Base-by-base conservation (phyloP, 768 basidiomycete genomes). In the Naganishia vishniacii region DNA sequence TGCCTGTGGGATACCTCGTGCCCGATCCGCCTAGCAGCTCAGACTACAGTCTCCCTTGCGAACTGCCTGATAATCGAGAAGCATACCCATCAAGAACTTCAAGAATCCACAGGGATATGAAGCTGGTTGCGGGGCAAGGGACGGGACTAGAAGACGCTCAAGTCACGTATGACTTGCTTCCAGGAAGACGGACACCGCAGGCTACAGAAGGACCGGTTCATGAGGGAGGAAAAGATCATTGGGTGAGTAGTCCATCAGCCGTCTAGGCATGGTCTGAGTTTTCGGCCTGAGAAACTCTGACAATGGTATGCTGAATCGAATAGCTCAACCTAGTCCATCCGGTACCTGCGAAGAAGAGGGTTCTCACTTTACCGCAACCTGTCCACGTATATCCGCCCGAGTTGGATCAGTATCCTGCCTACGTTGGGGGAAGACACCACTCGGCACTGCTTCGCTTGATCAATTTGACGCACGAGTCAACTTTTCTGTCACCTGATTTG, bases 381-480 rank as follows among this genome's bases (percentile, higher is more conserved):
- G 59, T 47, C 16, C 5, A 20, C 29, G 42, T 23, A 11, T 28
- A 42, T 25, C 37, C 44, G 4, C 4, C 28, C 7, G 9, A 29
- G 28, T n/a, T 11, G 3, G 44, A 12, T 26, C 3, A 60, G 4
- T 25, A 45, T 25, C 44, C 59, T 7, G 37, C 16, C 15, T 60
- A 60, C 25, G 59, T 60, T 28, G 44, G 46, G 23, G 20, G 1
- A 26, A 45, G 31, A 37, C 59, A 60, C 46, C 44, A 45, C 34
- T 32, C 42, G 26, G 59, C 59, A 11, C 32, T 60, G 12, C 18
- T 60, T 4, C 59, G 31, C 16, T 66, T 74, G 26, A 67, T 72
- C 29, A 70, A 74, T 59, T 65, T 74, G 18, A 65, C 70, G 16
- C 73, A 74, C 51, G 71, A 74, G 45, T 60, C 70, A 5, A 64